Percentiles rank a stretch among this genome's conserved stretches.
phyloP scores from a whole-genome alignment of 352 stramenopile genomes.

The Phytophthora nicotianae region DNA sequence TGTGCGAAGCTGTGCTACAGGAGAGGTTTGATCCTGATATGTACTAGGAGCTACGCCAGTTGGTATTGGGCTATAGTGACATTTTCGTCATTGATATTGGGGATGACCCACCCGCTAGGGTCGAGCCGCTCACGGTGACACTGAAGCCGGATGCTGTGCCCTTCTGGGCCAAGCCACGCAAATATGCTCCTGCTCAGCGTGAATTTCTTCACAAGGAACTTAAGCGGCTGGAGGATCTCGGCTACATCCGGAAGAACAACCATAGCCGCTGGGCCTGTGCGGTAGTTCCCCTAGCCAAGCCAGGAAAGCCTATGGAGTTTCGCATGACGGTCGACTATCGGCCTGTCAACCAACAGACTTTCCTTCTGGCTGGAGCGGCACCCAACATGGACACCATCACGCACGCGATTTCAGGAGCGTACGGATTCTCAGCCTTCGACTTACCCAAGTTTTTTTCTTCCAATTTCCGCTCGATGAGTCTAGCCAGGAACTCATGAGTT shows the following conservation, averaged over 20 bases:
- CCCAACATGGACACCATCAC: slow-evolving; percentile 3
- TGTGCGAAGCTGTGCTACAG: slow-evolving; percentile 1
- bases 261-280: slow-evolving; percentile 5
- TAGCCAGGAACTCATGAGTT: slow-evolving; percentile 7
- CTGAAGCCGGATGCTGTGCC: slow-evolving; percentile 1
- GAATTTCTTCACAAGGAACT: slow-evolving; percentile 2
- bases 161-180: slow-evolving; percentile 1
- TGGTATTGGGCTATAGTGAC: background rate
- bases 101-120: background rate
- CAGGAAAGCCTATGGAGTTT: slow-evolving; percentile 1
- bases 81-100: slow-evolving; percentile 4
- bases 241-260: slow-evolving; percentile 14
- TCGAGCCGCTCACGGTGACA: slow-evolving; percentile 2
- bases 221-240: slow-evolving; percentile 1
- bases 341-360: background rate
- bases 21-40: background rate
- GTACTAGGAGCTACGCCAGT: background rate
- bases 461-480: slow-evolving; percentile 2
- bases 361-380: background rate
- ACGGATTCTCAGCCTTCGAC: slow-evolving; percentile 1
- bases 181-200: slow-evolving; percentile 6
- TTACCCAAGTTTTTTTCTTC: slow-evolving; percentile 6
- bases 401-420: background rate
- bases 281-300: slow-evolving; percentile 6
- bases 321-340: slow-evolving; percentile 7